These are phyloP conservation scores for Magnusiomyces magnusii DNA, from an alignment of 1,139 yeast genomes.

Conservation along the genomic window DNA sequence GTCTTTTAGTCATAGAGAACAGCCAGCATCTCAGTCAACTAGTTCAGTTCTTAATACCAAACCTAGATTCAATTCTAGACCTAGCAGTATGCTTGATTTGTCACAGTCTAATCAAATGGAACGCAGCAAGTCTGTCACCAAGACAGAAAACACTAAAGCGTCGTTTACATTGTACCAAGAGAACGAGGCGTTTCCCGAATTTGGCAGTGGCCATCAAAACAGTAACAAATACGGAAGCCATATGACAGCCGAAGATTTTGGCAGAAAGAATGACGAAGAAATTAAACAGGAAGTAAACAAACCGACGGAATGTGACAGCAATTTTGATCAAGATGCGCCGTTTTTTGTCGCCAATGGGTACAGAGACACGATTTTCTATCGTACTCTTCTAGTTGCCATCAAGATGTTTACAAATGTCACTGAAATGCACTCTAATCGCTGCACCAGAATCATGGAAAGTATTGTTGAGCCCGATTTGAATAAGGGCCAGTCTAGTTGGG, in stretches of 20 bases:
- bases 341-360: background rate
- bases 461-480: background rate
- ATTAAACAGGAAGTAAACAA: background rate
- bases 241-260: background rate
- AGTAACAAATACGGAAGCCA: background rate
- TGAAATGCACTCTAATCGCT: background rate
- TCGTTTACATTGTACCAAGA: background rate
- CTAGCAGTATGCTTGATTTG: background rate
- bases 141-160: background rate
- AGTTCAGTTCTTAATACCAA: no score
- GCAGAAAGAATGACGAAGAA: background rate
- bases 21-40: no score
- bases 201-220: background rate
- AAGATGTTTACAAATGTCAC: background rate
- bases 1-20: background rate
- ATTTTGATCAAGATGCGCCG: background rate
- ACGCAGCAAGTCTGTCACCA: background rate
- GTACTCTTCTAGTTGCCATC: background rate
- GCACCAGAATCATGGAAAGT: background rate
- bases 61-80: no score
- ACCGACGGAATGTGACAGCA: background rate
- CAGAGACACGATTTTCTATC: background rate
- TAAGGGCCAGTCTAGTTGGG: slow-evolving; percentile 1
- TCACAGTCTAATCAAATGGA: background rate
- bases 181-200: background rate